A percentile compares a stretch with the other conserved stretches of the same genome.
phyloP scores from a whole-genome alignment of 2,329 filamentous ascomycete species.

The Colletotrichum tropicicola region DNA sequence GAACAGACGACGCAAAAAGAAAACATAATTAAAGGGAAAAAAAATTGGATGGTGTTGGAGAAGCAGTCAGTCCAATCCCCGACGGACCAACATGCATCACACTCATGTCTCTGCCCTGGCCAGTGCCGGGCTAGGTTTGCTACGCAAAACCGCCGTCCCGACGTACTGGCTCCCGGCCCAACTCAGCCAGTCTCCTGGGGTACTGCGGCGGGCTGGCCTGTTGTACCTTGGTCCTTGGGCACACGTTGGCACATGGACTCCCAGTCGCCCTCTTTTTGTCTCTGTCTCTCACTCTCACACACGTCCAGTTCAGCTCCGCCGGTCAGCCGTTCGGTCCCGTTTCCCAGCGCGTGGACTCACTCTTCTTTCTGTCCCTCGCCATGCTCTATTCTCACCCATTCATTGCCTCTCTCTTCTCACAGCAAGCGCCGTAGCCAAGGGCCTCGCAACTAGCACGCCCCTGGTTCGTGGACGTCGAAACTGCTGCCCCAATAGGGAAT shows the following conservation, averaged over 20 bases:
- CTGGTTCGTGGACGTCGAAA: conserved; percentile 10
- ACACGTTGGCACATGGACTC: neutral
- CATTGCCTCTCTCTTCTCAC: neutral
- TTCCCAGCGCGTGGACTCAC: neutral
- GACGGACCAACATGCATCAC: conserved; percentile 19
- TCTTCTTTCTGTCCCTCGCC: neutral
- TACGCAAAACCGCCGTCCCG: conserved; percentile 25
- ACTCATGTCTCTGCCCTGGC: conserved; percentile 8
- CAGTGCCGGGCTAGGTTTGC: conserved; percentile 25
- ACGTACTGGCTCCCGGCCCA: conserved; percentile 30
- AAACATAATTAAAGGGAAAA: neutral
- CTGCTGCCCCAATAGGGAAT: conserved; percentile 14
- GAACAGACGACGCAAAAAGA: conserved; percentile 4
- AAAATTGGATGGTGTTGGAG: neutral
- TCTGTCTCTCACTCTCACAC: neutral
- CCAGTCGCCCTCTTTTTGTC: too few species aligned
- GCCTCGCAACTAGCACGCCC: neutral
- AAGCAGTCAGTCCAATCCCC: neutral
- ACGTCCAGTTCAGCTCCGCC: neutral
- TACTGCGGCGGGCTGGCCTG: neutral
- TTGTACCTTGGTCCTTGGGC: neutral
- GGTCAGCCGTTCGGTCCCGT: neutral
- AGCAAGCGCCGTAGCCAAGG: neutral
- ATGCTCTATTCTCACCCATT: neutral
- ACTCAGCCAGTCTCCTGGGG: conserved; percentile 10